A percentile compares a stretch with the other conserved stretches of the same genome.
Evolutionary conservation across 192 early-diverging fungal species (phyloP).

Genomic region (Backusella morwellensis): DNA sequence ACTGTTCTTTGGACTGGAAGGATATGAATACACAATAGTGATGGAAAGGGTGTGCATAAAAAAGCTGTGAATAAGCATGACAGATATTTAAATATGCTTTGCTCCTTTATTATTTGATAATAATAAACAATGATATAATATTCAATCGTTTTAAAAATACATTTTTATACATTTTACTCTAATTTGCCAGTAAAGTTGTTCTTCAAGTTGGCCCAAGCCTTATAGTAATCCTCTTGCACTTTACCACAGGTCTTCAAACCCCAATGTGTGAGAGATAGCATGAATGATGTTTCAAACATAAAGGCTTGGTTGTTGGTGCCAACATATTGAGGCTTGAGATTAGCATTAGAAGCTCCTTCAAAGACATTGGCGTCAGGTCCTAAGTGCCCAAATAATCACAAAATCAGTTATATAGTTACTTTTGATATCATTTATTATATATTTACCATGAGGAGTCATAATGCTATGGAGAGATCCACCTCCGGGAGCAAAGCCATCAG

Average conservation of each 20-base stretch:
- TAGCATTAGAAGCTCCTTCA: constrained; percentile 64
- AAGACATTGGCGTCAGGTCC: constrained; percentile 84
- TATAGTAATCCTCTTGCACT: constrained; percentile 83
- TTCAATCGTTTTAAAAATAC: neutral
- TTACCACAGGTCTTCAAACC: constrained; percentile 69
- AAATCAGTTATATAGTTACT: neutral
- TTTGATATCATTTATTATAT: neutral
- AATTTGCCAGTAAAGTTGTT: constrained; percentile 13
- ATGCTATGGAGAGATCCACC: constrained; percentile 81
- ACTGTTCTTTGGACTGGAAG: neutral
- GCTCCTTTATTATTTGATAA: neutral
- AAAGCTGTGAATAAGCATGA: neutral
- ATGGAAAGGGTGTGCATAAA: neutral
- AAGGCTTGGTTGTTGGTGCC: constrained; percentile 87
- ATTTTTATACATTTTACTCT: constrained; percentile 4
- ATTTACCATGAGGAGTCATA: constrained; percentile 82
- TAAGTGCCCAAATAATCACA: neutral
- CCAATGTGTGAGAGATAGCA: constrained; percentile 81
- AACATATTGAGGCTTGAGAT: constrained; percentile 75
- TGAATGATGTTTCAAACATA: constrained; percentile 92
- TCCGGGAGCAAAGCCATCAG: constrained; percentile 87
- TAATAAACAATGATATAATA: neutral
- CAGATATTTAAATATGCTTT: neutral
- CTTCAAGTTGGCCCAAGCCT: constrained; percentile 64
- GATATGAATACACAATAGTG: neutral